Evolutionary conservation across 108 stramenopile species (phyloP).

Genomic region (Skeletonema potamos): DNA sequence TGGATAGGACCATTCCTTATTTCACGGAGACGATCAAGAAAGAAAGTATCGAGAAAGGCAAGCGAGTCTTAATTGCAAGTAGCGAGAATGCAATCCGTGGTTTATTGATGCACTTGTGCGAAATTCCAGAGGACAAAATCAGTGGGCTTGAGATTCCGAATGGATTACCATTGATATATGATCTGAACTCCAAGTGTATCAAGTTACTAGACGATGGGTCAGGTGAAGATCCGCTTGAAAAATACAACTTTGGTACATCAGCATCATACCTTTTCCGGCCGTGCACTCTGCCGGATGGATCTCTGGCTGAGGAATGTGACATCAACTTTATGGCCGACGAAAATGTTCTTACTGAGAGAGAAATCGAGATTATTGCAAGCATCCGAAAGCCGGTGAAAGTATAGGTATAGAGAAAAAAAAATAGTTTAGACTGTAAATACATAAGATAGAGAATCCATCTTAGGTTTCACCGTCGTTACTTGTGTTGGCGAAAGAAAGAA

Average conservation of each 20-base stretch:
- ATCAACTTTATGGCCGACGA: slow-evolving; percentile 26
- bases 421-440: not conserved
- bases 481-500: not conserved
- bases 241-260: slow-evolving; percentile 84
- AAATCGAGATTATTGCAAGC: slow-evolving; percentile 6
- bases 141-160: slow-evolving; percentile 94
- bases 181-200: slow-evolving; percentile 73
- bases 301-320: slow-evolving; percentile 23
- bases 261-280: slow-evolving; percentile 83
- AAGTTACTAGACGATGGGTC: slow-evolving; percentile 88
- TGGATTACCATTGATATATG: slow-evolving; percentile 93
- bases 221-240: slow-evolving; percentile 78
- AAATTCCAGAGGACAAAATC: slow-evolving; percentile 93
- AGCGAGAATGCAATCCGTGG: slow-evolving; percentile 99
- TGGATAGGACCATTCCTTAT: slow-evolving; percentile 89
- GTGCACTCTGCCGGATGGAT: slow-evolving; percentile 66
- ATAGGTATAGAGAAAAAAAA: not conserved
- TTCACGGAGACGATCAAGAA: slow-evolving; percentile 89
- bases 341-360: slow-evolving; percentile 7
- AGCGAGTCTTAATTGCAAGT: slow-evolving; percentile 93
- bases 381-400: slow-evolving; percentile 1
- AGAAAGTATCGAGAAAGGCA: slow-evolving; percentile 85
- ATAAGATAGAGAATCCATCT: not conserved
- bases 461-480: not conserved
- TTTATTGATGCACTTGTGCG: slow-evolving; percentile 96